phyloP scores from a whole-genome alignment of 2,329 filamentous ascomycete genomes.

The Monilinia aucupariae region DNA sequence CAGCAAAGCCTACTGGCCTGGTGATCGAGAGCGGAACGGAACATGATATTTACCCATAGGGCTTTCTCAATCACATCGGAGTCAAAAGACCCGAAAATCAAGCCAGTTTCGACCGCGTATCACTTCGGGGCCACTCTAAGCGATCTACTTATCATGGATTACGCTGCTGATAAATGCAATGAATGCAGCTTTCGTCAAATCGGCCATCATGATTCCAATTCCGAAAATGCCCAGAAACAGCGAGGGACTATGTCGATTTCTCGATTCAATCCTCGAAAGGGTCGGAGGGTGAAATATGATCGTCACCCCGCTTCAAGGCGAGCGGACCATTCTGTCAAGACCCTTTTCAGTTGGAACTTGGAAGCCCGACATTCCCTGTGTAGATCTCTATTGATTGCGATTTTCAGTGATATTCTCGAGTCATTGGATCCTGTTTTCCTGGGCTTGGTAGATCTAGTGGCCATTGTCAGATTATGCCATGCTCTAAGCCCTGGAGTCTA shows the following conservation, averaged over 20 bases:
- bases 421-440: background rate
- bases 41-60: background rate
- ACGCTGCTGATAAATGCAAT: background rate
- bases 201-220: too few species aligned
- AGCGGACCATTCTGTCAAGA: background rate
- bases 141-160: background rate
- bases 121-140: too few species aligned
- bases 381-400: too few species aligned
- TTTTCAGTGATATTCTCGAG: too few species aligned
- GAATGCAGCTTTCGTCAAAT: background rate
- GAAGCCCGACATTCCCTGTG: too few species aligned
- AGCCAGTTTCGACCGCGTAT: too few species aligned
- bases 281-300: background rate
- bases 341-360: too few species aligned
- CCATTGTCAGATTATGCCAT: background rate
- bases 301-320: too few species aligned
- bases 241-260: too few species aligned
- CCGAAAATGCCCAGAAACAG: background rate
- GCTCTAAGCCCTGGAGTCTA: too few species aligned
- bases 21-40: background rate
- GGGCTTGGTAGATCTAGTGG: background rate
- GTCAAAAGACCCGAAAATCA: too few species aligned
- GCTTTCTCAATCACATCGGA: background rate
- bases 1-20: too few species aligned
- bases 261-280: background rate